Conservation (phyloP, 2,329 filamentous ascomycete genomes). For the Davidsoniella virescens region DNA sequence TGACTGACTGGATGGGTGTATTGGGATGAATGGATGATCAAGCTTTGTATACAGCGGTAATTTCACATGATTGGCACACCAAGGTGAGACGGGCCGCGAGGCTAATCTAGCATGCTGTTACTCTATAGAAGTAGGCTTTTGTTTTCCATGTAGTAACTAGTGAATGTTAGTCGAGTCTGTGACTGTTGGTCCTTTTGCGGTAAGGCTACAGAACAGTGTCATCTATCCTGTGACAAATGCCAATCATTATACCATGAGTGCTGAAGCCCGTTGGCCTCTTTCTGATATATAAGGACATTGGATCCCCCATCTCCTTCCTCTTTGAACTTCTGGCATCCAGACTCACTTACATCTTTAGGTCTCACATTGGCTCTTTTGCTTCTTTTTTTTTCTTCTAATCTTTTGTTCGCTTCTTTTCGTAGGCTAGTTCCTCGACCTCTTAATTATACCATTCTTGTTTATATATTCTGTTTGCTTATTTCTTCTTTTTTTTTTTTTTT, state of each 20-base stretch:
- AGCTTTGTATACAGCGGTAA: too few species aligned
- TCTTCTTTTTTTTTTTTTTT: neutral
- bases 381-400: neutral
- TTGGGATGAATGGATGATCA: too few species aligned
- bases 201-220: too few species aligned
- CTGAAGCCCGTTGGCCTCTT: neutral
- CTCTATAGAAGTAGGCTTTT: too few species aligned
- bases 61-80: too few species aligned
- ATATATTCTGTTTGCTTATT: slow-evolving; percentile 13
- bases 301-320: neutral
- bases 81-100: neutral
- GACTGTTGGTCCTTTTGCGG: too few species aligned
- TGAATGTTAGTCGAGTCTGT: too few species aligned
- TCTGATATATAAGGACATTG: neutral
- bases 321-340: neutral
- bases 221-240: too few species aligned
- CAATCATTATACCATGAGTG: too few species aligned
- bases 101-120: neutral
- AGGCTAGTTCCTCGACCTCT: slow-evolving; percentile 21
- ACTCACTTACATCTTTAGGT: neutral
- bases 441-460: slow-evolving; percentile 21
- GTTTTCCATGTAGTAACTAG: too few species aligned
- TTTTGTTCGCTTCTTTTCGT: slow-evolving; percentile 8
- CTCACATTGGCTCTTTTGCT: neutral
- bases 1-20: too few species aligned